A percentile compares a stretch with the other conserved stretches of the same genome.
phyloP scores from a whole-genome alignment of 2,329 filamentous ascomycete species.

The Venturiaceae sp. region DNA sequence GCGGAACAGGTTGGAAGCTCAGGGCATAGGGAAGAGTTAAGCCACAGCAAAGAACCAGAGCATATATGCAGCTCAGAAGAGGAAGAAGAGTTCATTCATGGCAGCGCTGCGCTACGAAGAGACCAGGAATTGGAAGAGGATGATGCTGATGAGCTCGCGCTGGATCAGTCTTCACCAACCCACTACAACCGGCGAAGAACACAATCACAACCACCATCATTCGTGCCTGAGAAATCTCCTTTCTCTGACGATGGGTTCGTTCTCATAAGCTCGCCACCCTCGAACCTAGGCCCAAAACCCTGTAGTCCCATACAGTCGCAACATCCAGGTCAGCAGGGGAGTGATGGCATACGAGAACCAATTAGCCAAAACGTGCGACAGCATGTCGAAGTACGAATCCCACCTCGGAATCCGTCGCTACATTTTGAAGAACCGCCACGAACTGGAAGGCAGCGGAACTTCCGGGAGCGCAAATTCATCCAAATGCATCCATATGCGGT shows the following conservation, averaged over 20 bases:
- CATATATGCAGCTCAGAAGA: not conserved
- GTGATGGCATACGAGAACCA: not conserved
- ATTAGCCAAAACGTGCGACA: not conserved
- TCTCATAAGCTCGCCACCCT: not conserved
- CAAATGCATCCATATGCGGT: conserved; percentile 39
- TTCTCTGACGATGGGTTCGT: not conserved
- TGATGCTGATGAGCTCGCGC: not conserved
- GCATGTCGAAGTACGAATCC: conserved; percentile 1
- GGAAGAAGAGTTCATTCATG: not conserved
- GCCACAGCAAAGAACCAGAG: not conserved
- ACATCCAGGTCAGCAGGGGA: not conserved
- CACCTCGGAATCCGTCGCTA: not conserved
- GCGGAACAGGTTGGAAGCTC: not conserved
- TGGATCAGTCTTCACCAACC: not conserved
- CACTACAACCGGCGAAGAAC: not conserved
- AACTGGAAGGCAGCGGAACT: conserved; percentile 17
- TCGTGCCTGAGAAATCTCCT: not conserved
- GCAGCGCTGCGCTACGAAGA: not conserved
- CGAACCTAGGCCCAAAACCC: too few species aligned
- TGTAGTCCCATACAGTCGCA: too few species aligned
- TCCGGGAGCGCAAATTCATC: conserved; percentile 36
- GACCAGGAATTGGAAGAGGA: not conserved
- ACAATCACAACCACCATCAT: not conserved
- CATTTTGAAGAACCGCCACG: not conserved
- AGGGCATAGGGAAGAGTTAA: not conserved